Conservation (phyloP, 2,329 filamentous ascomycete genomes). For the Amylocarpus encephaloides region DNA sequence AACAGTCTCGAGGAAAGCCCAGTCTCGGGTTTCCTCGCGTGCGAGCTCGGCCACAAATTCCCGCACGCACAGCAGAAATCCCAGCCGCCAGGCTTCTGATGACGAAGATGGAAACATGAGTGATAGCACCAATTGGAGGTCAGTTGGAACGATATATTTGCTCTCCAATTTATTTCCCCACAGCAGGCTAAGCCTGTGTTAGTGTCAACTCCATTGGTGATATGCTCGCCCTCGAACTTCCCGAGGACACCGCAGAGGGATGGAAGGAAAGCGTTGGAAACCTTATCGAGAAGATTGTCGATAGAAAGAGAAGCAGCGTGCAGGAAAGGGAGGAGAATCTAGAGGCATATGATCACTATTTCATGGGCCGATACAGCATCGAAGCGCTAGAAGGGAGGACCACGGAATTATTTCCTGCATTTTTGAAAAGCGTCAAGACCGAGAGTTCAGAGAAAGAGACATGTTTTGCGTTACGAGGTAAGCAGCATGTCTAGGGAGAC, state of each 20-base stretch:
- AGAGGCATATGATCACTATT: slow-evolving; percentile 49
- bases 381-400: slow-evolving; percentile 50
- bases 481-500: slow-evolving; percentile 3
- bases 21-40: slow-evolving; percentile 41
- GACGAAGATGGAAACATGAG: slow-evolving; percentile 47
- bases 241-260: slow-evolving; percentile 45
- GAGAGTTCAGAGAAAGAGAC: slow-evolving; percentile 59
- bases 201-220: slow-evolving; percentile 44
- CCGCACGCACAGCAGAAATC: slow-evolving; percentile 40
- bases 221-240: slow-evolving; percentile 36
- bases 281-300: slow-evolving; percentile 57
- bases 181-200: neutral
- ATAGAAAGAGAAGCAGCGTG: slow-evolving; percentile 61
- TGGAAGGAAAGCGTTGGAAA: slow-evolving; percentile 54
- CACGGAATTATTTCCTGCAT: slow-evolving; percentile 50
- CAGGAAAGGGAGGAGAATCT: slow-evolving; percentile 57
- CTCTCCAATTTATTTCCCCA: neutral
- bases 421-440: slow-evolving; percentile 56
- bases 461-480: slow-evolving; percentile 54
- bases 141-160: neutral
- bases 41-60: slow-evolving; percentile 43
- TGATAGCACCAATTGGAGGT: slow-evolving; percentile 51
- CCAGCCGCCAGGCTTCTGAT: slow-evolving; percentile 45
- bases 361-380: slow-evolving; percentile 55
- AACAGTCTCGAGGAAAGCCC: slow-evolving; percentile 51